Percentiles rank a stretch among this genome's conserved stretches.
phyloP scores from a whole-genome alignment of 2,329 filamentous ascomycete genomes.

The Fusarium albidum region DNA sequence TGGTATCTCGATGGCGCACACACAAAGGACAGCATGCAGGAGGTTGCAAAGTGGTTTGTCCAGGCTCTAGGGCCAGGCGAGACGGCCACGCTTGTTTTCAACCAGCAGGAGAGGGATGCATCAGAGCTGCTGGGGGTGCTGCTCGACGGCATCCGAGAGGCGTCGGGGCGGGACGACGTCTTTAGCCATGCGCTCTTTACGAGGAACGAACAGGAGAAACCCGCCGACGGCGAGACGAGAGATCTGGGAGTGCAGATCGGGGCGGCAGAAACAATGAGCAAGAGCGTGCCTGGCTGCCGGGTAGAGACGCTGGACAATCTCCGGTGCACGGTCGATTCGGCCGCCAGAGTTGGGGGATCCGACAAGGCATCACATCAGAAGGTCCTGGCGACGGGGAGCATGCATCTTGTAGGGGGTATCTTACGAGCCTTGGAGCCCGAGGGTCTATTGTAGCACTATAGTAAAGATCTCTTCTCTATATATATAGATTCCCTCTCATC shows the following conservation, averaged over 20 bases:
- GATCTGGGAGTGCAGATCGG: slow-evolving; percentile 70
- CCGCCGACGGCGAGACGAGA: slow-evolving; percentile 48
- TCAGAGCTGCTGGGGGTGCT: slow-evolving; percentile 69
- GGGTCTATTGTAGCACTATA: slow-evolving; percentile 46
- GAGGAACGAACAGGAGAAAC: slow-evolving; percentile 66
- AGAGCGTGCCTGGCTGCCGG: slow-evolving; percentile 55
- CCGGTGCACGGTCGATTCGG: slow-evolving; percentile 71
- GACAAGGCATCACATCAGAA: slow-evolving; percentile 56
- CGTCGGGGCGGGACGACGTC: slow-evolving; percentile 46
- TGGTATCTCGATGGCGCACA: slow-evolving; percentile 93
- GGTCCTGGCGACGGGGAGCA: slow-evolving; percentile 81
- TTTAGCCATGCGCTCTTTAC: slow-evolving; percentile 85
- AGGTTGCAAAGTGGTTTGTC: slow-evolving; percentile 81
- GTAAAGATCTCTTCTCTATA: slow-evolving; percentile 34
- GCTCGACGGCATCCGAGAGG: slow-evolving; percentile 60
- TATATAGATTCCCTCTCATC: too few relatives aligned
- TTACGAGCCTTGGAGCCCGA: slow-evolving; percentile 72
- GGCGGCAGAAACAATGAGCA: slow-evolving; percentile 68
- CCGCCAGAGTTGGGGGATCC: slow-evolving; percentile 52
- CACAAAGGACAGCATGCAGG: slow-evolving; percentile 81
- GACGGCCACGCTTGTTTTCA: slow-evolving; percentile 77
- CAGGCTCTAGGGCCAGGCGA: slow-evolving; percentile 48
- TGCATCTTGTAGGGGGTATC: slow-evolving; percentile 84
- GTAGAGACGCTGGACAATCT: slow-evolving; percentile 71
- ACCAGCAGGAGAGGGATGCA: slow-evolving; percentile 88